Percentiles rank a stretch among this genome's conserved stretches.
phyloP scores from a whole-genome alignment of 2,329 filamentous ascomycete species.

The Tolypocladium sp. region DNA sequence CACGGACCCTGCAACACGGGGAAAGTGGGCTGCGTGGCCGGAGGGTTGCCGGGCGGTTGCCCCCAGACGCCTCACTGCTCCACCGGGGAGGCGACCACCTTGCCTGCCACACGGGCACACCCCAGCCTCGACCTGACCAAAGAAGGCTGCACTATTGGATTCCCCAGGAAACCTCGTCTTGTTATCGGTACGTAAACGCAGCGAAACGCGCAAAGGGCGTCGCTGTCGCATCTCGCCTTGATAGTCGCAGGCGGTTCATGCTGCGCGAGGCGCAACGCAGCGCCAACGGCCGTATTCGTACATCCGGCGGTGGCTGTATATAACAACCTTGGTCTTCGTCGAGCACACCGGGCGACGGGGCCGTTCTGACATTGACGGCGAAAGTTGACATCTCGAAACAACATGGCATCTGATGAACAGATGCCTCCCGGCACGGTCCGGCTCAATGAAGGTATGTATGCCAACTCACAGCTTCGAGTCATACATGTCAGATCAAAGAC shows the following conservation, averaged over 20 bases:
- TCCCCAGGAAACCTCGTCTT: background rate
- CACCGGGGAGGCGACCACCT: background rate
- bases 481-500: background rate
- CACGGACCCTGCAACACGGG: background rate
- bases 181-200: background rate
- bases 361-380: background rate
- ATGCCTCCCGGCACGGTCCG: background rate
- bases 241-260: background rate
- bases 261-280: background rate
- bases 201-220: background rate
- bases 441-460: background rate
- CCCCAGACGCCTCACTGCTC: background rate
- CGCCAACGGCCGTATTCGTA: background rate
- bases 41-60: background rate
- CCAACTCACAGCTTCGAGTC: background rate
- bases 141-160: background rate
- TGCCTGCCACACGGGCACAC: too few species aligned
- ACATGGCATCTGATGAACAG: background rate
- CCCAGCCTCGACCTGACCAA: background rate
- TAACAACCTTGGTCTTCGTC: background rate
- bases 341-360: background rate
- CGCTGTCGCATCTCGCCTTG: background rate
- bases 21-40: background rate
- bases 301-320: background rate
- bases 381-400: background rate